Percentiles rank a stretch among this genome's conserved stretches.
Evolutionary conservation across 2,329 filamentous ascomycete species (phyloP).

Genomic region (Fusarium begoniae): DNA sequence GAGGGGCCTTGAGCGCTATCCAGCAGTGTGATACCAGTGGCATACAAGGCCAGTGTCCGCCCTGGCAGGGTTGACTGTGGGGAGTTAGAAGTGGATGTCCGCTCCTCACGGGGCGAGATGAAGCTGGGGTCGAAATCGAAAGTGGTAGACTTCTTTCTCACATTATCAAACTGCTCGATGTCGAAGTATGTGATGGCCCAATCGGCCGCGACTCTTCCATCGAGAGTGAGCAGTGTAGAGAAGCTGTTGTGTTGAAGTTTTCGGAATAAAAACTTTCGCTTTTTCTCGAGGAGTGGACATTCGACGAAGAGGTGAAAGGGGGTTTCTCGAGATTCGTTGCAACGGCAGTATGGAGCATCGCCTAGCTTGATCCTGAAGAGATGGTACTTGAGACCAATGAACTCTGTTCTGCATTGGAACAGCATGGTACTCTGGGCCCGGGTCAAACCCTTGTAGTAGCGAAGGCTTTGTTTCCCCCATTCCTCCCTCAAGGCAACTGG

Average conservation of each 20-base stretch:
- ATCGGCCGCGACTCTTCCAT: not conserved
- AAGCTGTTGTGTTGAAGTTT: not conserved
- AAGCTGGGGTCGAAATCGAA: not conserved
- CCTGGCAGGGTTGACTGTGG: not conserved
- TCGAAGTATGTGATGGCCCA: not conserved
- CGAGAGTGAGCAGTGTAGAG: not conserved
- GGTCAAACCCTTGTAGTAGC: not conserved
- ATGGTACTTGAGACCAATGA: not conserved
- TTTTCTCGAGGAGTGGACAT: not conserved
- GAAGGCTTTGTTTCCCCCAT: not conserved
- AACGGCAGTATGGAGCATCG: not conserved
- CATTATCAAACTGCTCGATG: not conserved
- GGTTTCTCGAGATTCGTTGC: not conserved
- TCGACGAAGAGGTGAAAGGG: not conserved
- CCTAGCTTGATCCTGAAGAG: not conserved
- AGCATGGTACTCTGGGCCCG: constrained; percentile 6
- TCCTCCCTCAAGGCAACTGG: not conserved
- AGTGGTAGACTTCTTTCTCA: not conserved
- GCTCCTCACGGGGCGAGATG: not conserved
- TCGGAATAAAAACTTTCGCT: not conserved
- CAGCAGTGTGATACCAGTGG: not conserved
- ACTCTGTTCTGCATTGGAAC: not conserved
- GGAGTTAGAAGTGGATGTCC: not conserved
- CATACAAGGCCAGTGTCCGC: not conserved
- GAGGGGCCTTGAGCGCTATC: not conserved